Conservation (phyloP, 2,329 filamentous ascomycete genomes). For the Thielaviopsis punctulata region DNA sequence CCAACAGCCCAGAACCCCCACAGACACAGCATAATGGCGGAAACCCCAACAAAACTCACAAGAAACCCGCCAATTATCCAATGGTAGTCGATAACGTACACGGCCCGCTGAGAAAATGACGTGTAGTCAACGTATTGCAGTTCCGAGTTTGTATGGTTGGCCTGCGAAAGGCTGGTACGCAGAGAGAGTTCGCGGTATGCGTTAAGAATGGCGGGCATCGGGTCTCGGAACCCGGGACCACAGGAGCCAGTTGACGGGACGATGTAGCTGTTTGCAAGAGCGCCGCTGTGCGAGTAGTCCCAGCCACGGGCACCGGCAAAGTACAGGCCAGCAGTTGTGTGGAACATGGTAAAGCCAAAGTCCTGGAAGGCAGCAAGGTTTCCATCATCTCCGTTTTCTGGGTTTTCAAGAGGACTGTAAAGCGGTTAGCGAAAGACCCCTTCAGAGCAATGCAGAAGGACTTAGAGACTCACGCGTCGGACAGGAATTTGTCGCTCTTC, state of each 20-base stretch:
- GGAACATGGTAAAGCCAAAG: constrained; percentile 8
- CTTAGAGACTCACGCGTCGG: constrained; percentile 3
- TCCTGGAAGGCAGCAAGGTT: constrained; percentile 10
- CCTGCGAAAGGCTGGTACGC: constrained; percentile 4
- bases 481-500: constrained; percentile 5
- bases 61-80: constrained; percentile 9
- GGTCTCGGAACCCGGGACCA: constrained; percentile 9
- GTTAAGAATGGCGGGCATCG: constrained; percentile 10
- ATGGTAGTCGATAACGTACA: constrained; percentile 10
- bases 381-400: constrained; percentile 6
- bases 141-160: constrained; percentile 1
- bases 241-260: constrained; percentile 5
- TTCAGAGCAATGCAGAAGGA: no score
- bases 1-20: constrained; percentile 12
- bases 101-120: constrained; percentile 8
- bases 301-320: constrained; percentile 10
- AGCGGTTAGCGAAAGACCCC: not conserved
- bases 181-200: constrained; percentile 8
- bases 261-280: constrained; percentile 9
- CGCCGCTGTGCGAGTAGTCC: constrained; percentile 8
- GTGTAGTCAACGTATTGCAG: constrained; percentile 9
- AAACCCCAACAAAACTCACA: constrained; percentile 6
- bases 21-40: constrained; percentile 2
- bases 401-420: not conserved
- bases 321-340: constrained; percentile 2